phyloP scores from a whole-genome alignment of 768 basidiomycete genomes.

The Gymnopilus junonius region DNA sequence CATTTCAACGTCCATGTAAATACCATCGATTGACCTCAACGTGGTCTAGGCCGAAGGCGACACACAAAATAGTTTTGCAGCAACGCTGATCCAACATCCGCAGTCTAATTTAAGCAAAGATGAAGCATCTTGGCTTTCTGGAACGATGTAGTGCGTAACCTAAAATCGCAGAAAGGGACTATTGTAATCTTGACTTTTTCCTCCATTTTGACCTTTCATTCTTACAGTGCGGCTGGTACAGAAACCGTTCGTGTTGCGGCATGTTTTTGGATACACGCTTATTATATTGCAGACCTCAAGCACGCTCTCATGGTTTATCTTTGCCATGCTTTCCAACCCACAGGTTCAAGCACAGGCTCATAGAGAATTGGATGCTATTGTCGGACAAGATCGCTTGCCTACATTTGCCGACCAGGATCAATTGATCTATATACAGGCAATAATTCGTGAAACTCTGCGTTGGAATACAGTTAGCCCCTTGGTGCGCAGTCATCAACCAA shows the following conservation, averaged over 20 bases:
- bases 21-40: neutral
- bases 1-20: neutral
- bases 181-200: neutral
- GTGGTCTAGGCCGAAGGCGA: neutral
- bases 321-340: conserved; percentile 18
- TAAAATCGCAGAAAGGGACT: too few species aligned
- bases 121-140: neutral
- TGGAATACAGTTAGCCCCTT: conserved; percentile 12
- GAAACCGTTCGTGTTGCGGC: neutral
- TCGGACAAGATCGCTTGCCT: conserved; percentile 26
- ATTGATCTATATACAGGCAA: conserved; percentile 24
- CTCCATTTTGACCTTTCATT: neutral
- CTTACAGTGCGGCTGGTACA: neutral
- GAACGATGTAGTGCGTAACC: too few species aligned
- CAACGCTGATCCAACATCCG: neutral
- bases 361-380: conserved; percentile 29
- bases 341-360: conserved; percentile 22
- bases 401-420: conserved; percentile 14
- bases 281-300: conserved; percentile 33
- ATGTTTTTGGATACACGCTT: neutral
- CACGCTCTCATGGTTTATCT: conserved; percentile 40
- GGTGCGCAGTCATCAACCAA: too few species aligned
- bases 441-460: conserved; percentile 25
- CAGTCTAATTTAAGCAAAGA: neutral
- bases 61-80: neutral